phyloP scores from a whole-genome alignment of 768 basidiomycete genomes.

The Mycena galopus region DNA sequence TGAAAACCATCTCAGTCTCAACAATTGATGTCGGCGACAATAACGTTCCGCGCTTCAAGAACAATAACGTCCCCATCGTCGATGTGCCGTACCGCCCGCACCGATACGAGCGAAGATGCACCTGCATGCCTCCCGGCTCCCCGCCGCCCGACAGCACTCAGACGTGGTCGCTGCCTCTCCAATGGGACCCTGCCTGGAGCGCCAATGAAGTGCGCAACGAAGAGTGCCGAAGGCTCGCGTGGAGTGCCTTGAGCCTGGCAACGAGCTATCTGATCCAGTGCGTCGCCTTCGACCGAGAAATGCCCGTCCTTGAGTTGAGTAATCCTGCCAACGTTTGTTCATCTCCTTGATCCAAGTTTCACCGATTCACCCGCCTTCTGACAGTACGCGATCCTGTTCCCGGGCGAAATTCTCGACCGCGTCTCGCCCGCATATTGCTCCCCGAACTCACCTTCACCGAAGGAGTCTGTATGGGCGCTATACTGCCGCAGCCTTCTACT shows the following conservation, averaged over 20 bases:
- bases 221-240: slow-evolving; percentile 81
- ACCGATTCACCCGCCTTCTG: slow-evolving; percentile 13
- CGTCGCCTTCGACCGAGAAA: slow-evolving; percentile 71
- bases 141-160: slow-evolving; percentile 53
- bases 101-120: slow-evolving; percentile 54
- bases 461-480: slow-evolving; percentile 86
- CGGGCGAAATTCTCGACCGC: slow-evolving; percentile 76
- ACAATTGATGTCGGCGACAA: slow-evolving; percentile 69
- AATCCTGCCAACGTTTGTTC: slow-evolving; percentile 74
- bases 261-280: slow-evolving; percentile 78
- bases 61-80: slow-evolving; percentile 64
- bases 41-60: slow-evolving; percentile 64
- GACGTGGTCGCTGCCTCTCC: slow-evolving; percentile 63
- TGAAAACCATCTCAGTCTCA: slow-evolving; percentile 67
- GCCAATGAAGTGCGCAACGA: slow-evolving; percentile 70
- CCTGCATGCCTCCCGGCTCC: slow-evolving; percentile 58
- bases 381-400: slow-evolving; percentile 78
- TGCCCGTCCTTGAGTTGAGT: slow-evolving; percentile 69
- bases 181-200: slow-evolving; percentile 75
- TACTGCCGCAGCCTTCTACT: slow-evolving; percentile 87
- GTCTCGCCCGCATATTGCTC: slow-evolving; percentile 54
- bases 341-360: neutral
- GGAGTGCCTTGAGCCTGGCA: slow-evolving; percentile 79
- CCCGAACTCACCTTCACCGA: slow-evolving; percentile 66
- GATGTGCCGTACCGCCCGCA: slow-evolving; percentile 46